phyloP scores from a whole-genome alignment of 768 basidiomycete genomes.

The Auriscalpium orientale region DNA sequence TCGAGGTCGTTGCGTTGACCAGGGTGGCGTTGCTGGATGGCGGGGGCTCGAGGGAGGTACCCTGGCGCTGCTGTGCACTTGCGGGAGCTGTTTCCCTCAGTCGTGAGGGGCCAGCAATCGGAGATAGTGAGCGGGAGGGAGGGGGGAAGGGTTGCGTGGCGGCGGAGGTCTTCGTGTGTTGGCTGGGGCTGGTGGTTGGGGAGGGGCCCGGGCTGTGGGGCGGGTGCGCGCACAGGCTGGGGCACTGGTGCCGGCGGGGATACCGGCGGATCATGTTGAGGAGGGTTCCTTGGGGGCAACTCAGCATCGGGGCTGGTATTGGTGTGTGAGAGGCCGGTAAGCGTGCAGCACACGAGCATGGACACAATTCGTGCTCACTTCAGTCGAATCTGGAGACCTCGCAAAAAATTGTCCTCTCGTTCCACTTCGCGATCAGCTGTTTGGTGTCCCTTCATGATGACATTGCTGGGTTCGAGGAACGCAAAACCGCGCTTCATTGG shows the following conservation, averaged over 20 bases:
- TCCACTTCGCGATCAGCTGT: slow-evolving; percentile 57
- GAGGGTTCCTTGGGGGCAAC: slow-evolving; percentile 1
- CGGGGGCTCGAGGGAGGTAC: not conserved
- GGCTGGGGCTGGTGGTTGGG: no score
- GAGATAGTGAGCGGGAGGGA: not conserved
- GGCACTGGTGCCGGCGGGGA: slow-evolving; percentile 2
- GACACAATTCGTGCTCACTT: slow-evolving; percentile 36
- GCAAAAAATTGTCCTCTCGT: slow-evolving; percentile 53
- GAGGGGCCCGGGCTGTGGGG: slow-evolving; percentile 1
- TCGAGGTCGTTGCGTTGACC: not conserved
- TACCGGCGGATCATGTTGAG: slow-evolving; percentile 3
- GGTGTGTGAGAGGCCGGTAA: not conserved
- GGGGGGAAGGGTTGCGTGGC: not conserved
- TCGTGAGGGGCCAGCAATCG: not conserved
- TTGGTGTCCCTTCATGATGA: slow-evolving; percentile 51
- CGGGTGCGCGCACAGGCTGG: not conserved
- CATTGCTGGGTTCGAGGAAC: slow-evolving; percentile 65
- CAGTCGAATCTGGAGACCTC: slow-evolving; percentile 52
- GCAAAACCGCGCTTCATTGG: slow-evolving; percentile 63
- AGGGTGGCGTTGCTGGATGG: not conserved
- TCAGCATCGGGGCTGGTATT: not conserved
- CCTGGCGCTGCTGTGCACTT: not conserved
- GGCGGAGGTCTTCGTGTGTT: slow-evolving; percentile 7
- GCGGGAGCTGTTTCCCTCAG: not conserved
- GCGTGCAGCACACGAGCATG: not conserved